phyloP scores from a whole-genome alignment of 345 rosid genomes.

The rapeseed (Brassica napus) region DNA sequence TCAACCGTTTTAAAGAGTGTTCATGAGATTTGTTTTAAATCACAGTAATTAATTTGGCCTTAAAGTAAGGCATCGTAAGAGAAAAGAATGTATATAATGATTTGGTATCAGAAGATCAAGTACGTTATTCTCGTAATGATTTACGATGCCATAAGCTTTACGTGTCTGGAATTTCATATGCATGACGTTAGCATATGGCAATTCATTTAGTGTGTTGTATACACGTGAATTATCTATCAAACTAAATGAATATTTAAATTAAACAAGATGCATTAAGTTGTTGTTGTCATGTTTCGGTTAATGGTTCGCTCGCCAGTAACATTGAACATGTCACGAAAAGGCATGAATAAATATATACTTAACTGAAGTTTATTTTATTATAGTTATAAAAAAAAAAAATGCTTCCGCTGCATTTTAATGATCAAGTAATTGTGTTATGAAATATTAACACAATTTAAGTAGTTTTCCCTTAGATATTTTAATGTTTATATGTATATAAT shows the following conservation, averaged over 20 bases:
- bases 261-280: neutral
- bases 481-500: neutral
- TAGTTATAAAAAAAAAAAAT: too few relatives aligned
- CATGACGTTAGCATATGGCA: neutral
- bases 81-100: neutral
- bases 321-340: neutral
- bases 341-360: neutral
- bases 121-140: neutral
- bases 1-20: too few relatives aligned
- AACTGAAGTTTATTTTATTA: too few relatives aligned
- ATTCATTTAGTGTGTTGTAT: neutral
- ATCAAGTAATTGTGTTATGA: neutral
- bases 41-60: neutral
- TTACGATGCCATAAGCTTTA: neutral
- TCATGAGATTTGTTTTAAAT: too few relatives aligned
- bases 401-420: neutral
- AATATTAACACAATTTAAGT: neutral
- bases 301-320: neutral
- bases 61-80: neutral
- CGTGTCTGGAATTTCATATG: neutral
- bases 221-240: neutral
- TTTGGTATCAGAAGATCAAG: neutral
- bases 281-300: neutral
- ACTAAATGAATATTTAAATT: neutral
- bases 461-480: neutral